Base-by-base conservation (phyloP, 1,284 basidiomycete species). In the Tremellales sp. region DNA sequence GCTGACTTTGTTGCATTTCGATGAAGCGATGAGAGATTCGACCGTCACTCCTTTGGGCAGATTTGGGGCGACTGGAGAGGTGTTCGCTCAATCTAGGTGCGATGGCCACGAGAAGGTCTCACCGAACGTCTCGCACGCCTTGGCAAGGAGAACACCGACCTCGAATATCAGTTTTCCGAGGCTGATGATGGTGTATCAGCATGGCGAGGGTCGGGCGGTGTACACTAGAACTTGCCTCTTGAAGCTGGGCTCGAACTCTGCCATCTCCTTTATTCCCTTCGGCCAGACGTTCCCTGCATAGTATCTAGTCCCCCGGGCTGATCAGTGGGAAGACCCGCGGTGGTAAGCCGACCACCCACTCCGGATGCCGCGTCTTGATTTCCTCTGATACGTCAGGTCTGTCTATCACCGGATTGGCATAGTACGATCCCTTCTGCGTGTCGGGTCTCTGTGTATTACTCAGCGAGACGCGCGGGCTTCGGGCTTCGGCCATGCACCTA, bases 41-140 rank as follows among this genome's bases (percentile, higher is more conserved):
- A 76, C 74, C 13, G 39, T 42, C 18, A 22, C 14, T 28, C 19
- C 31, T 29, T 21, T 35, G 34, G 24, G 32, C 38, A 47, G 8
- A 80, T 80, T 13, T 79, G 74, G 61, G 85, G 82, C 2, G 76
- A 76, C 36, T 88, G 66, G 56, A 85, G 78, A 35, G 80, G 68
- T 8, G 82, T 78, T 22, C 80, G 85, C 86, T 54, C 2, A 40
- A 34, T 10, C 14, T 10, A 31, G 10, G 29, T 10, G 29, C 12
- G 13, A 35, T 22, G 31, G 31, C 28, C 21, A 29, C 9, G 33
- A 26, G 25, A n/a, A 7, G 48, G 14, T 29, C 73, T 45, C 61
- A 88, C 87, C 86, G 60, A 93, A 93, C 29, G 82, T 81, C 63
- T 95, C 87, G 66, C 91, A 94, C 12, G 90, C 91, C 13, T 66